Conservation (phyloP, 768 basidiomycete species). For the Termitomyces sp. region DNA sequence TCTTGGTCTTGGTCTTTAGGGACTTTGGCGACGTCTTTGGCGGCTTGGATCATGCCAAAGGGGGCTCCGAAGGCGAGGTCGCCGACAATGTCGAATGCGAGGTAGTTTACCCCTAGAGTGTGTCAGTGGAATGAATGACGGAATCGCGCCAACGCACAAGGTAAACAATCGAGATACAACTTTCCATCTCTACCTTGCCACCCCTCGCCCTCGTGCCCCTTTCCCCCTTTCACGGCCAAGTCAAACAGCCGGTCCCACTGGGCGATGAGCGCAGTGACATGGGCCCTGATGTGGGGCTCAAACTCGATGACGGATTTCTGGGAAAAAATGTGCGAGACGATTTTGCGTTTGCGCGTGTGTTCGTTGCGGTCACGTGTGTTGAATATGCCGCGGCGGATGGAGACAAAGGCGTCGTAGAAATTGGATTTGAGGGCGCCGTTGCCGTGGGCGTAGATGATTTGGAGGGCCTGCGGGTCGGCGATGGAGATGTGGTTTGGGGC, state of each 20-base stretch:
- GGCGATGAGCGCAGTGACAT: slow-evolving; percentile 54
- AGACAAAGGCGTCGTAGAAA: slow-evolving; percentile 82
- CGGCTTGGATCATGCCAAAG: slow-evolving; percentile 83
- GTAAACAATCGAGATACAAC: slow-evolving; percentile 72
- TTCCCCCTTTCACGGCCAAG: slow-evolving; percentile 48
- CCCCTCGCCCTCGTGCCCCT: slow-evolving; percentile 61
- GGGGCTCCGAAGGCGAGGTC: slow-evolving; percentile 86
- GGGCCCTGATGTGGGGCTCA: slow-evolving; percentile 68
- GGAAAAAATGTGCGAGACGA: slow-evolving; percentile 81
- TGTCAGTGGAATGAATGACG: too few relatives aligned
- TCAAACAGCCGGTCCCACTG: slow-evolving; percentile 78
- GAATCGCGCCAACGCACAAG: too few relatives aligned
- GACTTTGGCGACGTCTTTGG: slow-evolving; percentile 68
- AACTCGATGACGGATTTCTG: slow-evolving; percentile 86
- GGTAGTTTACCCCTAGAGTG: slow-evolving; percentile 54
- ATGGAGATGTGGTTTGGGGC: slow-evolving; percentile 78
- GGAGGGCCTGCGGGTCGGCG: slow-evolving; percentile 74
- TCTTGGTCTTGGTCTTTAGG: slow-evolving; percentile 50
- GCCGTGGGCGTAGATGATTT: slow-evolving; percentile 75
- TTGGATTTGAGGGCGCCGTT: slow-evolving; percentile 77
- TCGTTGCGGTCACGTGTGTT: slow-evolving; percentile 74
- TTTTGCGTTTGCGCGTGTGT: slow-evolving; percentile 88
- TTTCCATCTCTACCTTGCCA: slow-evolving; percentile 60
- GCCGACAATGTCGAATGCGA: slow-evolving; percentile 72
- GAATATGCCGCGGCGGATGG: slow-evolving; percentile 70